Evolutionary conservation across 2,329 filamentous ascomycete species (phyloP), one percentile per base, ranked within the genome.

Genomic region (Dothiorella sarmentorum): DNA sequence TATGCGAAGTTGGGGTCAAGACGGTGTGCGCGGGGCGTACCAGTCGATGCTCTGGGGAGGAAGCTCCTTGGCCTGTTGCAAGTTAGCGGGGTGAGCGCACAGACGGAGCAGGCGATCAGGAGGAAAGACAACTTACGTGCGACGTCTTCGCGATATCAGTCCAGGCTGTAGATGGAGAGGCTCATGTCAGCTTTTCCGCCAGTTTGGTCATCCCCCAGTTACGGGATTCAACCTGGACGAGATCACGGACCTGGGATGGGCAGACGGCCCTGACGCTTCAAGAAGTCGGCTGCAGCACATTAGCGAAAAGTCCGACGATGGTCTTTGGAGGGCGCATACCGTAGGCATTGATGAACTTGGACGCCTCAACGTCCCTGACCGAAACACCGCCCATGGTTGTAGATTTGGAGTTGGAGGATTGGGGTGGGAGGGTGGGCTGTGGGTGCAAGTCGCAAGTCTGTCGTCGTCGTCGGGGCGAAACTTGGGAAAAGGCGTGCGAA

Each of bases 11-110:
- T 38, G 44, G 26, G 44, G n/a, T 20, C 26, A 24, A 1, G 13
- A 10, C 2, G 17, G 11, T 6, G 37, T 20, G 17, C 31, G 10
- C 24, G 13, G 6, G 24, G 87, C 90, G 84, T 86, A 95, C 94
- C 94, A 99, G 86, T 99, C 94, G 76, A 92, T 90, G 79, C 92
- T 89, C 86, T 97, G 92, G 74, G 93, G 94, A 74, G 93, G 93
- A 71, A 99, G 89, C 85, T 99, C 94, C 82, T 96, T 96, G 78
- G 89, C 89, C 76, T 88, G 85, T 73, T 27, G 49, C 35, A 18
- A 27, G 33, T 53, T 29, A 53, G 49, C 49, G 35, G n/a, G n/a
- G 29, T 20, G 24, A 9, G 49, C 9, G 49, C 49, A 40, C 22
- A 18, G 35, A 38, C 33, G 18, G 17, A 13, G 33, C 22, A 6